Evolutionary conservation across 345 rosid species (phyloP), one percentile per base, ranked within the genome.

Genomic region (Murraya koenigii): DNA sequence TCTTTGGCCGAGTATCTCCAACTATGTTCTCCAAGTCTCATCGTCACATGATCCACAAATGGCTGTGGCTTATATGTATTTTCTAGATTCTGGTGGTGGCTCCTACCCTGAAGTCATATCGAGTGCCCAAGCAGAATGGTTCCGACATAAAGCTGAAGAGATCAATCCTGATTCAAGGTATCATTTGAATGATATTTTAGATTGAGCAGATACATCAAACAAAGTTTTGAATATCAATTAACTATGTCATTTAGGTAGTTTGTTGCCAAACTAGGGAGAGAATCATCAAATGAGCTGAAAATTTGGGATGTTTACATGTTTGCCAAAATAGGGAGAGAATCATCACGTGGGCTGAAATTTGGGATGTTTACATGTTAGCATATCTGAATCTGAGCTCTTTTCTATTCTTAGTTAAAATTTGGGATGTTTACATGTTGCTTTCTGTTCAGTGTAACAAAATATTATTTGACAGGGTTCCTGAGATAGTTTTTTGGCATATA

Each of bases 51-150:
- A 78, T 78, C 81, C 88, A 1, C 55, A 63, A 58, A 75, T 77
- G 33, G 84, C 86, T 0, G 74, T 90, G 41, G 85, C 81, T 41
- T 87, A 86, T 80, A 82, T 95, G 66, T 95, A 95, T 84, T 90
- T 95, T 74, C 88, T 95, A 26, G 99, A 95, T 85, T 95, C 97
- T 25, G 99, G 99, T 0, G 99, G 98, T 64, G 98, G 97, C 28
- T 91, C 98, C 10, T 95, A 93, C 58, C 96, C 98, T 1, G 86
- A 93, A 76, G 91, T 92, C 71, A 81, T 92, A 76, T 95, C 98
- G 75, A 83, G 73, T 67, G 87, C 95, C 66, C 97, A 95, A 84
- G 90, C 87, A 62, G 87, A 91, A 39, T 93, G 99, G 99, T 93
- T 95, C 84, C 78, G 68, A 77, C 71, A 23, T 22, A 83, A 64